Percentiles rank a stretch among this genome's conserved stretches.
phyloP scores from a whole-genome alignment of 352 stramenopile genomes.

The Globisporangium alternatum region DNA sequence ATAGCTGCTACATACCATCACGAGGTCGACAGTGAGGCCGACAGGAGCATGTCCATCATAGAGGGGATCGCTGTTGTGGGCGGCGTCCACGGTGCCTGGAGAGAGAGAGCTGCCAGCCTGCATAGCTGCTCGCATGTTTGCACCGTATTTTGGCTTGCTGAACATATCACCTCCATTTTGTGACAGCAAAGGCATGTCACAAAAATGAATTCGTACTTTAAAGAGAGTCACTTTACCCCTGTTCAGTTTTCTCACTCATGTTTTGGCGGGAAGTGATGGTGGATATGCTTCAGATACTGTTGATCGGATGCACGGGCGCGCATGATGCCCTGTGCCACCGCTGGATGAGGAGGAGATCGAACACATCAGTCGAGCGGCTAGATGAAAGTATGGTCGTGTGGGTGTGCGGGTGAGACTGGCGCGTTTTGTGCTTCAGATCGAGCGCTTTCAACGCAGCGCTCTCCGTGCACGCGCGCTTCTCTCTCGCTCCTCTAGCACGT shows the following conservation, averaged over 20 bases:
- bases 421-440: not conserved
- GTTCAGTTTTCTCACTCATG: not conserved
- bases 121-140: no score
- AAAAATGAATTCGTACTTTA: not conserved
- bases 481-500: not conserved
- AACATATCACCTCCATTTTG: no score
- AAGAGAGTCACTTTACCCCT: not conserved
- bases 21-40: not conserved
- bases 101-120: no score
- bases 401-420: not conserved
- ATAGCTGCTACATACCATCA: not conserved
- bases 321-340: not conserved
- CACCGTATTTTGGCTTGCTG: no score
- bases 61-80: not conserved
- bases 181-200: not conserved
- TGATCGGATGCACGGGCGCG: constrained; percentile 10
- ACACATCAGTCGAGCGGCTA: not conserved
- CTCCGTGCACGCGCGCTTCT: not conserved
- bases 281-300: constrained; percentile 19
- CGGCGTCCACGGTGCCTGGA: no score
- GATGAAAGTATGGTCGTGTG: not conserved
- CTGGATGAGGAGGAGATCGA: not conserved
- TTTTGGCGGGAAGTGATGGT: constrained; percentile 1
- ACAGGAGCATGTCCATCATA: not conserved
- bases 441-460: constrained; percentile 8